Base-by-base conservation (phyloP, 108 stramenopile species). In the Cylindrotheca fusiformis region DNA sequence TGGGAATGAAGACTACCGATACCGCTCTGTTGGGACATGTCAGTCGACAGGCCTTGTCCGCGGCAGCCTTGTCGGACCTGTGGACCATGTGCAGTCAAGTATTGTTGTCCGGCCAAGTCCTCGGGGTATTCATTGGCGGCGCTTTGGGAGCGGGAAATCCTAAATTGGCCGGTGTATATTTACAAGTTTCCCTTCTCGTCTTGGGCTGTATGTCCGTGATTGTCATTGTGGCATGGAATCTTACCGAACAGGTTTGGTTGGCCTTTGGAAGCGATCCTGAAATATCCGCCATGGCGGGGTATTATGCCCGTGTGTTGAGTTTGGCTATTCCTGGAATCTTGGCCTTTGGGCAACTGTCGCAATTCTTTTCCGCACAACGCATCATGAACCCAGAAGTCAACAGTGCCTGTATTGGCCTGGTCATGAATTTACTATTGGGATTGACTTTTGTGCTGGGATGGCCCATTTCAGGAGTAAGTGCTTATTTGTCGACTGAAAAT, bases 1-100 rank as follows among this genome's bases (percentile, higher is more conserved):
- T 80, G 36, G 88, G 88, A 28, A 77, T 82, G 59, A 88, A 88
- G 68, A 86, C 85, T 0, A 92, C 85, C 8, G 91, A 92, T 61
- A 75, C 87, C 2, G 82, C 87, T 8, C 53, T 90, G 27, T 58
- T 86, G 49, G 93, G 89, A 0, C 93, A 81, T 48, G 63, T 81
- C 26, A 63, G 56, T 29, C 41, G 58, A 17, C 55, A 75, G 55
- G 71, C 80, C 0, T 33, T 77, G 45, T 74, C 72, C 1, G 93
- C 93, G 0, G 65, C 83, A 12, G 86, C 88, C 8, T 62, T 94
- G 23, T 84, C 86, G 3, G 93, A 94, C 28, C 49, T 72, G 6
- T 72, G 71, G 71, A 72, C 71, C 29, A 84, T 84, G 88, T 84
- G 82, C 46, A 79, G 80, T 0, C 69, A 67, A 44, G 90, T 94